Conservation (phyloP, 306 rosid species). For the Calophaca sinica region DNA sequence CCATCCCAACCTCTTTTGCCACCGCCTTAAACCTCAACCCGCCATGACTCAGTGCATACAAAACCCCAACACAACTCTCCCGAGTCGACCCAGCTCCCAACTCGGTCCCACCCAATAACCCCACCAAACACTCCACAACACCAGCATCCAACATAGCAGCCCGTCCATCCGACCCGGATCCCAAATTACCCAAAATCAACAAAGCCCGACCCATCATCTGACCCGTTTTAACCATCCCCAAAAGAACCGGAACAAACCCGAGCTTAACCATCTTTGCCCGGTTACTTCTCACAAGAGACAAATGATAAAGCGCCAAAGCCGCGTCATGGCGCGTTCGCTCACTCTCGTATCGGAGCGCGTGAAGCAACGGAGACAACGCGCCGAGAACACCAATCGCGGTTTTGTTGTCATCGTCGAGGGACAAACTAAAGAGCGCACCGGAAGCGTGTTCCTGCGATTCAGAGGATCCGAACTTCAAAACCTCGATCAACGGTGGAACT, state of each 20-base stretch:
- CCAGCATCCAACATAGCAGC: slow-evolving; percentile 81
- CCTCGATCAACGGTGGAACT: slow-evolving; percentile 78
- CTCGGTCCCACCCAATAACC: slow-evolving; percentile 45
- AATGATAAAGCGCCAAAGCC: slow-evolving; percentile 79
- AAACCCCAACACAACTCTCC: slow-evolving; percentile 69
- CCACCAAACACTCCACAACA: slow-evolving; percentile 70
- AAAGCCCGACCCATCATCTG: slow-evolving; percentile 66
- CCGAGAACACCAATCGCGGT: slow-evolving; percentile 90
- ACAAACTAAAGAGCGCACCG: slow-evolving; percentile 84
- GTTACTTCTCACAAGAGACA: slow-evolving; percentile 79
- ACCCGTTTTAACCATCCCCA: slow-evolving; percentile 68
- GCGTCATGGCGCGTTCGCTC: slow-evolving; percentile 89
- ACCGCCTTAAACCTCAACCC: slow-evolving; percentile 84
- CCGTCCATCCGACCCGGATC: slow-evolving; percentile 69
- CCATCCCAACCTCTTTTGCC: slow-evolving; percentile 62
- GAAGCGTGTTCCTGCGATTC: slow-evolving; percentile 90
- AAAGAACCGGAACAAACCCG: slow-evolving; percentile 66
- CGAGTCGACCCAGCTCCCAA: slow-evolving; percentile 48
- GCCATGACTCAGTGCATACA: slow-evolving; percentile 71
- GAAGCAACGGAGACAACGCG: slow-evolving; percentile 72
- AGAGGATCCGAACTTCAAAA: slow-evolving; percentile 63
- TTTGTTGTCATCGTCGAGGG: slow-evolving; percentile 75
- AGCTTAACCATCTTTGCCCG: slow-evolving; percentile 71
- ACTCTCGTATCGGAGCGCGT: slow-evolving; percentile 63
- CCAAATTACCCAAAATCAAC: slow-evolving; percentile 62